Evolutionary conservation across 2,329 filamentous ascomycete genomes (phyloP).

Genomic region (Tolypocladium sp.): DNA sequence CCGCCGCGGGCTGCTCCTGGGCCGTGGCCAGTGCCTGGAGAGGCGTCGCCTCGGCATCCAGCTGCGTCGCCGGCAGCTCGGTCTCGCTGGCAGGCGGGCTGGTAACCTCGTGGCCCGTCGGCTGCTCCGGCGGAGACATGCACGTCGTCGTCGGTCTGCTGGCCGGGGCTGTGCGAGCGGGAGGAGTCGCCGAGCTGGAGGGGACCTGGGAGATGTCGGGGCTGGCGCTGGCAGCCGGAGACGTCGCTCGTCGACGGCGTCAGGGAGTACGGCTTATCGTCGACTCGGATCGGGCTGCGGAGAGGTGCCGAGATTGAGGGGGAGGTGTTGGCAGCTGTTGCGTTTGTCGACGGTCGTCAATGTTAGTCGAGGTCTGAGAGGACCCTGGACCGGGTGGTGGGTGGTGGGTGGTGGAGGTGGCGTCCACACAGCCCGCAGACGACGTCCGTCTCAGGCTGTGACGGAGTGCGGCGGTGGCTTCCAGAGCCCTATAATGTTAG

Average conservation of each 20-base stretch:
- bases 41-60: background rate
- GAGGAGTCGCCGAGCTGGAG: background rate
- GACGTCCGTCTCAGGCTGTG: background rate
- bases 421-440: background rate
- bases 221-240: background rate
- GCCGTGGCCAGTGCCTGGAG: background rate
- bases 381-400: background rate
- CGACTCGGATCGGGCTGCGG: background rate
- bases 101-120: slow-evolving; percentile 13
- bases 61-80: background rate
- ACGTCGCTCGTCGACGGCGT: background rate
- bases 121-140: slow-evolving; percentile 26
- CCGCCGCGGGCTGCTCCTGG: background rate
- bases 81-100: slow-evolving; percentile 1
- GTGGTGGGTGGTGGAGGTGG: background rate
- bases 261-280: background rate
- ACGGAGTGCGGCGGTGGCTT: background rate
- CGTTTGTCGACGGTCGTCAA: background rate
- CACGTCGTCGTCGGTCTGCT: slow-evolving; percentile 9
- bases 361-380: background rate
- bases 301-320: background rate
- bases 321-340: background rate
- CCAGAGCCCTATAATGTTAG: background rate
- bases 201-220: background rate
- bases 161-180: background rate